Evolutionary conservation across 805 yeast genomes (phyloP), one percentile per base, ranked within the genome.

Genomic region (Komagataella ulmi): DNA sequence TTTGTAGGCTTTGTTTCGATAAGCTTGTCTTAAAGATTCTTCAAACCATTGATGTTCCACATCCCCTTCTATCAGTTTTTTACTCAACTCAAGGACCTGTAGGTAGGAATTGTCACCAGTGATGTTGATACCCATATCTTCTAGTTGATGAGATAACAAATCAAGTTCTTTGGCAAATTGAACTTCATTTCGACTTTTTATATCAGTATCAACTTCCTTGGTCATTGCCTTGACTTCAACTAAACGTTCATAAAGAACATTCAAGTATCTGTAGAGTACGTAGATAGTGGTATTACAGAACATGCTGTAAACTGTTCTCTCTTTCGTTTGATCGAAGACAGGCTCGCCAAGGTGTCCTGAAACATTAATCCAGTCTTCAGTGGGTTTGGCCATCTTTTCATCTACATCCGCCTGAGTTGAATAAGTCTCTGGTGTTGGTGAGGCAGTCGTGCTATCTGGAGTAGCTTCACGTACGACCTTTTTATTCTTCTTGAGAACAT

Each of bases 21-120:
- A 93, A 0, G 95, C 97, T 72, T 91, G 97, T 56, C 99, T 87
- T 54, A 93, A 69, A 17, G 96, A 79, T 66, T 93, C 99, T 70
- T 93, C 99, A 65, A 86, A 95, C 85, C 89, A 83, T 65, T 85
- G 93, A 56, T 88, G 95, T 61, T 93, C 99, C 49, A 93, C 69
- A 44, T 88, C 93, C 24, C 96, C 96, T 57, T 88, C 93, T 56
- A 93, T 84, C 50, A 88, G 72, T 56, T 80, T 78, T 57, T 80
- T 88, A 53, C 95, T 79, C 52, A 93, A 73, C 2, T 71, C 73
- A 53, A 93, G 70, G n/a, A 88, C 77, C 65, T 91, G 97, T 43
- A 74, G 70, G 65, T 93, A 93, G 44, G 88, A 81, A 60, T 82
- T 80, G 23, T 74, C 74, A 17, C 86, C 88, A 43, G 71, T 72